Evolutionary conservation across 148 eudicot species (phyloP).

Genomic region (Cornus controversa): DNA sequence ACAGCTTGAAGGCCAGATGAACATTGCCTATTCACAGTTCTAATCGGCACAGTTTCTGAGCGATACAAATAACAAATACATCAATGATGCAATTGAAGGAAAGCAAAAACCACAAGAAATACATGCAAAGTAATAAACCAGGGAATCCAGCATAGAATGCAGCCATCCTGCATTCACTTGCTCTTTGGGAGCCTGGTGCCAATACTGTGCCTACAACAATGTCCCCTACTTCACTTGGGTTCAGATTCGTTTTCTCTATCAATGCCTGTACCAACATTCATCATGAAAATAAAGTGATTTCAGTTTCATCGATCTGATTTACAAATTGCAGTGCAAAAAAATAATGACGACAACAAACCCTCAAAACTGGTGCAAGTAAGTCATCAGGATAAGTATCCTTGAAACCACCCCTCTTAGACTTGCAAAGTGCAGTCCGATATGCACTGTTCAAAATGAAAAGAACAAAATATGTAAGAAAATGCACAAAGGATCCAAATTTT

Average conservation of each 20-base stretch:
- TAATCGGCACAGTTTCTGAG: constrained; percentile 84
- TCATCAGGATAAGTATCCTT: constrained; percentile 97
- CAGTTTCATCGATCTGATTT: background rate
- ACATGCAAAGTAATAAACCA: constrained; percentile 37
- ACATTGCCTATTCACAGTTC: constrained; percentile 97
- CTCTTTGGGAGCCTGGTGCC: constrained; percentile 91
- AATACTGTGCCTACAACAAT: constrained; percentile 92
- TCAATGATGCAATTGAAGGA: background rate
- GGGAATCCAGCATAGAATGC: constrained; percentile 98
- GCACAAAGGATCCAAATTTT: background rate
- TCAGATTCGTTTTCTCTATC: constrained; percentile 87
- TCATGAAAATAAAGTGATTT: background rate
- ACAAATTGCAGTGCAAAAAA: background rate
- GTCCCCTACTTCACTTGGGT: constrained; percentile 95
- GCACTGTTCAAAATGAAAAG: constrained; percentile 47
- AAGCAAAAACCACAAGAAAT: constrained; percentile 6
- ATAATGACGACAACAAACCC: constrained; percentile 54
- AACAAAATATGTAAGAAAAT: constrained; percentile 7
- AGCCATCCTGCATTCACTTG: constrained; percentile 96
- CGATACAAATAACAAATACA: background rate
- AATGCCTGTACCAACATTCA: constrained; percentile 51
- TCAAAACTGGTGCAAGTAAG: constrained; percentile 82
- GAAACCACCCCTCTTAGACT: constrained; percentile 82
- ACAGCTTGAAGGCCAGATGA: constrained; percentile 99
- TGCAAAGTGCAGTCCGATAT: constrained; percentile 80